These are phyloP conservation scores for Takashimella tepidaria DNA, from an alignment of 1,284 basidiomycete genomes.

Conservation along the genomic window DNA sequence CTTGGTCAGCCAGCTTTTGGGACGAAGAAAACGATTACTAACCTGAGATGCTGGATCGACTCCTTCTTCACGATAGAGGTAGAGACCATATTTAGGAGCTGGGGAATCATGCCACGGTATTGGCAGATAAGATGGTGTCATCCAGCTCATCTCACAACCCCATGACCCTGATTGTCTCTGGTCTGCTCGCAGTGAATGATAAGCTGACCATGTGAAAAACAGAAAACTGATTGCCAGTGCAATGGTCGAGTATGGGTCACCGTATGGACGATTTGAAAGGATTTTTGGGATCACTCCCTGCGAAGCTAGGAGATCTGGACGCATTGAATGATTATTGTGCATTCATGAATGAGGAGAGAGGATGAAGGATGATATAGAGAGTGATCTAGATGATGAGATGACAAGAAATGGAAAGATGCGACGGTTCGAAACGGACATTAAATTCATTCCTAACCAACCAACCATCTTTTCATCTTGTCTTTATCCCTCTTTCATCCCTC, in stretches of 20 bases:
- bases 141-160: constrained; percentile 90
- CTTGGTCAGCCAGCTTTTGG: constrained; percentile 1
- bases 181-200: constrained; percentile 10
- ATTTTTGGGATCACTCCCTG: not conserved
- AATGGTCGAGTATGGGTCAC: not conserved
- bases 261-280: not conserved
- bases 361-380: too few species aligned
- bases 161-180: constrained; percentile 28
- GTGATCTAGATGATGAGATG: not conserved
- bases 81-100: constrained; percentile 71
- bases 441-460: too few species aligned
- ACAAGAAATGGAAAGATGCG: not conserved
- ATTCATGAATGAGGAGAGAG: not conserved
- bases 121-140: constrained; percentile 76
- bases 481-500: not conserved
- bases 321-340: too few species aligned
- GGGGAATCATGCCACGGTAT: constrained; percentile 60
- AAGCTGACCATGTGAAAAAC: constrained; percentile 5
- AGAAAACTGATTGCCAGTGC: constrained; percentile 2
- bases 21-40: constrained; percentile 15
- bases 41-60: constrained; percentile 66
- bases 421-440: too few species aligned
- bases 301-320: not conserved
- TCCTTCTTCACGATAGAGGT: constrained; percentile 84
- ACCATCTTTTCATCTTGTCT: too few species aligned